Evolutionary conservation across 208 protist species (phyloP), one percentile per base, ranked within the genome.

Genomic region (Angomonas deanei): DNA sequence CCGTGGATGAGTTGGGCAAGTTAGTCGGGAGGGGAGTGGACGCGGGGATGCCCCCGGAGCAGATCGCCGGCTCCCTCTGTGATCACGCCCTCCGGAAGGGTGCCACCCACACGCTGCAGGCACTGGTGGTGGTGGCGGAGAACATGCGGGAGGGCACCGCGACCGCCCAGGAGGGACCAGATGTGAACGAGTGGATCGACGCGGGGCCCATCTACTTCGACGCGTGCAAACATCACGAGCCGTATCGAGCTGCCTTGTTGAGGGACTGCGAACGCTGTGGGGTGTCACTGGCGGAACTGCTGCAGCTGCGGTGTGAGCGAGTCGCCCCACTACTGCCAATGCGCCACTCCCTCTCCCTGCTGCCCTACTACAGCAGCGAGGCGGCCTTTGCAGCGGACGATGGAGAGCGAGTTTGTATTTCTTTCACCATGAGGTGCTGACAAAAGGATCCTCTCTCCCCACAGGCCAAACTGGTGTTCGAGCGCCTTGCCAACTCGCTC

Each of bases 391-490:
- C 74, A 88, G 61, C 80, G 90, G 65, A 62, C 80, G 2, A 91
- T 94, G 88, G 84, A 90, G 6, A 82, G 89, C 61, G 88, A 94
- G 64, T 84, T 82, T n/a, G 1, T 17, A 72, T 21, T 72, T 94
- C 19, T 94, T 91, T 30, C 60, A 68, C 2, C 47, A 79, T 2
- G 64, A 64, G 3, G 63, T 54, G 19, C 26, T 84, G n/a, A 28
- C 64, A 50, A 1, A 24, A 28, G 17, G 61, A 30, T 1, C 33
- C 19, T 8, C 31, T 30, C 54, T 66, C 24, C 36, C 53, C 17
- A 32, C 23, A 56, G 50, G 19, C n/a, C 8, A 58, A 68, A 23
- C 61, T 60, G 21, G 47, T 53, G 23, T 58, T 72, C 17, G 33
- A 63, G 0, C 26, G 1, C 6, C 21, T 66, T 1, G 69, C 70